Evolutionary conservation across 768 basidiomycete species (phyloP), one percentile per base, ranked within the genome.

Genomic region (Lactarius evosmus): DNA sequence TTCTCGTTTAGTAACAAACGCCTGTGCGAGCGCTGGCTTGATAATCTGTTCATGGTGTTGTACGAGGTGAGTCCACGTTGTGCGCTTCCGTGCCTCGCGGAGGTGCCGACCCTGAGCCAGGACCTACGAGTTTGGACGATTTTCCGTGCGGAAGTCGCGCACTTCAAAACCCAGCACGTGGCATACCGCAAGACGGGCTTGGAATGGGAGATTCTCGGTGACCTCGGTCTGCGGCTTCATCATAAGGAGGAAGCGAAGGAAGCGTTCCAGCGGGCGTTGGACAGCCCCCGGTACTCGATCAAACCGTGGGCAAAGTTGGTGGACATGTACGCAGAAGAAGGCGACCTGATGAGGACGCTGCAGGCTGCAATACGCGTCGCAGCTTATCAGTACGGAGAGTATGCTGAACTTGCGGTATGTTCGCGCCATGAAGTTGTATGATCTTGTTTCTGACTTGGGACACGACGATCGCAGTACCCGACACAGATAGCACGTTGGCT

Each of bases 221-320:
- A 98, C 72, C 78, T 99, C 25, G 97, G 95, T 8, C 71, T 89
- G 51, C 86, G 97, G n/a, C 74, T 99, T 60, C 91, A 96, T 71
- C 97, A 98, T 78, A 95, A 93, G 74, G 97, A 99, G 72, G 97
- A 99, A 72, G 95, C 94, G 38, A 98, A 99, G 76, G 97, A 99
- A 72, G 95, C 95, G 4, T 99, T 89, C 73, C 94, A 97, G 72
- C 86, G 95, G 9, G 95, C 94, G 75, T 84, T 98, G 38, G 97
- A 98, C 69, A 80, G 85, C 34, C 82, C 86, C 29, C 80, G 89
- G 27, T 98, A 97, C 75, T 89, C 91, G 5, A 83, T 87, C 63
- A 98, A 96, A 74, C 95, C 95, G 4, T 95, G 97, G 93, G 77
- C 83, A 56, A 95, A 95, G 75, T 76, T 98, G 56, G 84, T 99